A percentile compares a stretch with the other conserved stretches of the same genome.
Evolutionary conservation across 2,329 filamentous ascomycete genomes (phyloP).

Genomic region (Aspergillus aculeatinus): DNA sequence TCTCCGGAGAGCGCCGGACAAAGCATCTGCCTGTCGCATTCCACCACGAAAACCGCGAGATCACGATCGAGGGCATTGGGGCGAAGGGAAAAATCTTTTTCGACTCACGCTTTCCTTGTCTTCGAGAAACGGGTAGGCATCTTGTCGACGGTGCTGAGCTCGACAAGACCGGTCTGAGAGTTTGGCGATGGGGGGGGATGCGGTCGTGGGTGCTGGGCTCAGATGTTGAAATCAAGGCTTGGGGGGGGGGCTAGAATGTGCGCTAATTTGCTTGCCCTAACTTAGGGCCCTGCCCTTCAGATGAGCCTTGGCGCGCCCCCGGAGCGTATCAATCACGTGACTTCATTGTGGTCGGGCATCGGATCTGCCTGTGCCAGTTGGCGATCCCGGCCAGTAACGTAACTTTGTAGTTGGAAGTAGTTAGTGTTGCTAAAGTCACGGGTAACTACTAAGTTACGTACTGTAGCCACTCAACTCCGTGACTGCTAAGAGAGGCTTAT

Average conservation of each 20-base stretch:
- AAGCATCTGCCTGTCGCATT: conserved; percentile 12
- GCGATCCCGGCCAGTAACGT: background rate
- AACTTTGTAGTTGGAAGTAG: too few species aligned
- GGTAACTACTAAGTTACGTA: too few species aligned
- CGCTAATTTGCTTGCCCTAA: conserved; percentile 42
- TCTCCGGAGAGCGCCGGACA: background rate
- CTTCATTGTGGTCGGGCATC: background rate
- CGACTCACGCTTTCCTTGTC: conserved; percentile 51
- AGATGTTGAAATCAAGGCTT: conserved; percentile 39
- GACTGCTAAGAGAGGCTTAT: too few species aligned
- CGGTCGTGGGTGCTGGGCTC: conserved; percentile 31
- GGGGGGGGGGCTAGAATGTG: conserved; percentile 34
- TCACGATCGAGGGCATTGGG: conserved; percentile 15
- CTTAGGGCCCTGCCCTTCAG: conserved; percentile 31
- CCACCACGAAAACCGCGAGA: conserved; percentile 8
- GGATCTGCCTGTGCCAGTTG: background rate
- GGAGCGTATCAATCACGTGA: conserved; percentile 5
- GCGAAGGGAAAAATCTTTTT: conserved; percentile 21
- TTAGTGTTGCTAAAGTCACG: too few species aligned
- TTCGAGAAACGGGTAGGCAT: conserved; percentile 54
- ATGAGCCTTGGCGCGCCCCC: background rate
- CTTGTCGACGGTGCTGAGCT: conserved; percentile 44
- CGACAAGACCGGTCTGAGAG: conserved; percentile 41
- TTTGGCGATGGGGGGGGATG: conserved; percentile 37
- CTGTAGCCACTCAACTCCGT: too few species aligned